Percentiles rank a stretch among this genome's conserved stretches.
These are phyloP conservation scores for Trichomonas tenax DNA, from an alignment of 208 protist species.

Conservation along the genomic window DNA sequence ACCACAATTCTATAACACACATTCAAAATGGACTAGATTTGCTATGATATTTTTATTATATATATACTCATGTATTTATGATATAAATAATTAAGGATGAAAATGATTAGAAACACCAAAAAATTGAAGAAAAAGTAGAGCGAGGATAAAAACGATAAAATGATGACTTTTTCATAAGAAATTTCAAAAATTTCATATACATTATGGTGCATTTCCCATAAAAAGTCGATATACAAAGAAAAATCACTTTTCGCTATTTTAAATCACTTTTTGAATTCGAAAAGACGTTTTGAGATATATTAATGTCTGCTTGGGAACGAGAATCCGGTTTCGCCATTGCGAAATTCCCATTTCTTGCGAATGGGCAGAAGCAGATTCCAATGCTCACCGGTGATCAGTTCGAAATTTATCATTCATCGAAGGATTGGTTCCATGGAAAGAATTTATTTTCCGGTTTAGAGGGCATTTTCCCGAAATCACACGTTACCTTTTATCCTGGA, in stretches of 20 bases:
- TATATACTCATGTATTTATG: no score
- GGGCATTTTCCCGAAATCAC: not conserved
- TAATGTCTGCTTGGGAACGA: not conserved
- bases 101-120: no score
- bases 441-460: not conserved
- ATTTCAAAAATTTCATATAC: no score
- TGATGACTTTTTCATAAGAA: no score
- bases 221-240: no score
- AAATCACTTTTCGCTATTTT: not conserved
- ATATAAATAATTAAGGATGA: no score
- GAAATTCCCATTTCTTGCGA: not conserved
- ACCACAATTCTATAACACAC: no score
- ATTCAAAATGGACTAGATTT: no score
- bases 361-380: not conserved
- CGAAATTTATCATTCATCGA: not conserved
- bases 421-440: constrained; percentile 8
- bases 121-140: no score
- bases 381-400: not conserved
- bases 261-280: not conserved
- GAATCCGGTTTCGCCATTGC: not conserved
- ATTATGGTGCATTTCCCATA: no score
- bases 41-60: no score
- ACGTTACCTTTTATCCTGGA: not conserved
- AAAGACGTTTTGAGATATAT: not conserved
- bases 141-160: no score